These are phyloP conservation scores for Takashimella tepidaria DNA, from an alignment of 1,284 basidiomycete species.

Conservation along the genomic window DNA sequence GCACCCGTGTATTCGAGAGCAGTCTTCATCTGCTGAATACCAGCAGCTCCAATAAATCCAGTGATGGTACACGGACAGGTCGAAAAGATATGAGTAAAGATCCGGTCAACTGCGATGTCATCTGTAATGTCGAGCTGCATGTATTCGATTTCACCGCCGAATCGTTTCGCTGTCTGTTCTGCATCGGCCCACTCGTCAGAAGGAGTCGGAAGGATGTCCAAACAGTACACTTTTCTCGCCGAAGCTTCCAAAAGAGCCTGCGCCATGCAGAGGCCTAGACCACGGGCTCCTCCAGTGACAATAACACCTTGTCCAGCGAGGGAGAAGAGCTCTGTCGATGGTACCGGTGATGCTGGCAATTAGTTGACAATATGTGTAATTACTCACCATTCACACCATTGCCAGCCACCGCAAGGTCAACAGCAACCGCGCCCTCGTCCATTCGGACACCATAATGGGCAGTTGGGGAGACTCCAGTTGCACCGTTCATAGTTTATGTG, in stretches of 20 bases:
- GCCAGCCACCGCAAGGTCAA: constrained; percentile 6
- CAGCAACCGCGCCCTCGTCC: neutral
- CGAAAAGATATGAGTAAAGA: constrained; percentile 58
- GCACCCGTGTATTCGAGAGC: constrained; percentile 66
- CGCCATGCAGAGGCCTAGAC: constrained; percentile 77
- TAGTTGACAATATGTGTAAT: neutral
- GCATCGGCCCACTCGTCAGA: constrained; percentile 63
- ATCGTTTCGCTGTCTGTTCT: constrained; percentile 52
- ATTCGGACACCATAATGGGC: neutral
- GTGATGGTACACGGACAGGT: constrained; percentile 53
- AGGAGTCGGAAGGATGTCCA: constrained; percentile 64
- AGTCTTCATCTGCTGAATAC: constrained; percentile 61
- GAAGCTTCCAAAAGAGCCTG: constrained; percentile 64
- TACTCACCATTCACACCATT: neutral
- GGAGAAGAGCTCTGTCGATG: constrained; percentile 52
- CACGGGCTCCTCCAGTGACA: constrained; percentile 72
- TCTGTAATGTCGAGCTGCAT: constrained; percentile 60
- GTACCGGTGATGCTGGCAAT: constrained; percentile 2
- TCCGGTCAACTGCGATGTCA: constrained; percentile 57
- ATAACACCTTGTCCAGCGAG: constrained; percentile 68
- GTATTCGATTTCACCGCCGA: constrained; percentile 59
- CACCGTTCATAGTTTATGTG: neutral
- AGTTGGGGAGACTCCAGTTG: neutral
- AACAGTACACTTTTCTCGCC: constrained; percentile 70
- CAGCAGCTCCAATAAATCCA: constrained; percentile 64